Conservation (phyloP, 1,284 basidiomycete genomes). For the Apiotrichum mycotoxinovorans region DNA sequence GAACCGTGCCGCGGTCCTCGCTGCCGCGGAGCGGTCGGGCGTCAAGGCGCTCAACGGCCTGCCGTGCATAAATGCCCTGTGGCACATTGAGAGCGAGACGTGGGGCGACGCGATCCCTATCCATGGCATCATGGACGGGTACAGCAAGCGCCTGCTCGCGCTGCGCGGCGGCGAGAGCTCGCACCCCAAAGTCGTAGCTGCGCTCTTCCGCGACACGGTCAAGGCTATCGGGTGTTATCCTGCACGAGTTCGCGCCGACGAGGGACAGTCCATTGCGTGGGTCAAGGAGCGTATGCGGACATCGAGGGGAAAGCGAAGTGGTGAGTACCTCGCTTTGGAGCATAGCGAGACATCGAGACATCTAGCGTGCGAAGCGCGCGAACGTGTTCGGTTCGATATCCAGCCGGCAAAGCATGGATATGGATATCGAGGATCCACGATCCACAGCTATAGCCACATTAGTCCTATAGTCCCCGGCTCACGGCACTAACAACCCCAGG, state of each 20-base stretch:
- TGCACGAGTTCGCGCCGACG: not conserved
- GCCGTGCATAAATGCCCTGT: slow-evolving; percentile 1
- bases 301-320: not conserved
- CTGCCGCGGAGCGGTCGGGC: not conserved
- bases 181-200: not conserved
- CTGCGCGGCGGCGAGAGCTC: slow-evolving; percentile 1
- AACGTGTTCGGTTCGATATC: no score
- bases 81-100: not conserved
- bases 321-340: not conserved
- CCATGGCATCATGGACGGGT: slow-evolving; percentile 5
- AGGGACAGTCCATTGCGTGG: not conserved
- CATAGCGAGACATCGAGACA: no score
- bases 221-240: not conserved
- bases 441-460: no score
- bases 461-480: not conserved
- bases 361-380: no score
- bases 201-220: not conserved
- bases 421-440: no score
- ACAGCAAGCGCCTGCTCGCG: not conserved
- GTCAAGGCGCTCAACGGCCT: slow-evolving; percentile 1
- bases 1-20: slow-evolving; percentile 1
- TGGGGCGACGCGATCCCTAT: slow-evolving; percentile 1
- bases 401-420: no score
- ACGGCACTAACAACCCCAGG: not conserved
- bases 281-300: slow-evolving; percentile 1